phyloP scores from a whole-genome alignment of 345 rosid genomes.

The Dipteronia sinensis region DNA sequence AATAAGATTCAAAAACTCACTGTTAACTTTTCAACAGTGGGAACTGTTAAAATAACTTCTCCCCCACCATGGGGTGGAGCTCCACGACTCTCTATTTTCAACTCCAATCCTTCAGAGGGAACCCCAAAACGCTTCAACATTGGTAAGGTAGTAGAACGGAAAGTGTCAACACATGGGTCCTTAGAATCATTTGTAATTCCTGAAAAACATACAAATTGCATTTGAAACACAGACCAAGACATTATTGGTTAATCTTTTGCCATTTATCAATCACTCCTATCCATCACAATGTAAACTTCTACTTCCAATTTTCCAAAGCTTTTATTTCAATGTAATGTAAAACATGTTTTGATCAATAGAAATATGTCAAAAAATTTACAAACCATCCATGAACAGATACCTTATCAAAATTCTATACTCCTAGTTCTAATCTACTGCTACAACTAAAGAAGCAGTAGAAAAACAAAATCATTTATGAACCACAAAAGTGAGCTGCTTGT shows the following conservation, averaged over 20 bases:
- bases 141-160: conserved; percentile 66
- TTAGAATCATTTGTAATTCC: conserved; percentile 84
- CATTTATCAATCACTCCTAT: too few species aligned
- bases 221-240: neutral
- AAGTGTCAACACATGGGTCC: conserved; percentile 82
- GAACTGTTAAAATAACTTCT: conserved; percentile 69
- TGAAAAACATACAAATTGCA: conserved; percentile 30
- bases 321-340: too few species aligned
- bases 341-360: too few species aligned
- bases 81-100: conserved; percentile 80
- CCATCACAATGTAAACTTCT: too few species aligned
- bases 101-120: conserved; percentile 70
- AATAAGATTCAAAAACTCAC: conserved; percentile 40
- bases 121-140: conserved; percentile 71
- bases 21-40: conserved; percentile 49
- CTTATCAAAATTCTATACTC: too few species aligned
- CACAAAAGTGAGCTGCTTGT: neutral
- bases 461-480: too few species aligned
- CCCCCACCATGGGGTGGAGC: conserved; percentile 85
- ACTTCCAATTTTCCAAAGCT: too few species aligned
- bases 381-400: too few species aligned
- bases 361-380: too few species aligned
- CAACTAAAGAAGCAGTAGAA: too few species aligned
- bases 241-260: neutral
- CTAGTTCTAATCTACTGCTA: too few species aligned